phyloP scores from a whole-genome alignment of 2,329 filamentous ascomycete species.

The Macrophomina phaseolina region DNA sequence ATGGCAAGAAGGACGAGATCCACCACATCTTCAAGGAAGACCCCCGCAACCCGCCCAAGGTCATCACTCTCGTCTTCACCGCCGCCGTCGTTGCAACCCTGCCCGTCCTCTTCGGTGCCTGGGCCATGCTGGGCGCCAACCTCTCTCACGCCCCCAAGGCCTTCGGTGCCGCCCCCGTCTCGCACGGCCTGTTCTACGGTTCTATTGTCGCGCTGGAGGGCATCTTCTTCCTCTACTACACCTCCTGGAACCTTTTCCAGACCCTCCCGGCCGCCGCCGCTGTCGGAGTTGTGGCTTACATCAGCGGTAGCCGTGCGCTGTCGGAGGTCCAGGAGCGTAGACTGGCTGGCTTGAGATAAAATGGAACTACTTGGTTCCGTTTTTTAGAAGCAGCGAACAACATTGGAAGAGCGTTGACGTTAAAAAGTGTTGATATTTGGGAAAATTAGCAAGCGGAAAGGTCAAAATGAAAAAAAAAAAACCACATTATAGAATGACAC shows the following conservation, averaged over 20 bases:
- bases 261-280: conserved; percentile 74
- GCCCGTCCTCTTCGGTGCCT: conserved; percentile 74
- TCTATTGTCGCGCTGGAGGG: conserved; percentile 87
- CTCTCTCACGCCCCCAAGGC: conserved; percentile 77
- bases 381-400: neutral
- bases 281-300: conserved; percentile 73
- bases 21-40: conserved; percentile 87
- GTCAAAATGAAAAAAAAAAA: neutral
- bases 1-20: conserved; percentile 83
- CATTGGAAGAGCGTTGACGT: conserved; percentile 14
- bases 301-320: conserved; percentile 88
- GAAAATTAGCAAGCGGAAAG: conserved; percentile 20
- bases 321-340: conserved; percentile 91
- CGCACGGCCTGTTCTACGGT: conserved; percentile 84
- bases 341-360: conserved; percentile 70
- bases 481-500: neutral
- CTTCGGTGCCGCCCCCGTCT: conserved; percentile 74
- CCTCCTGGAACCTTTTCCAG: conserved; percentile 89
- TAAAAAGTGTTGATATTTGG: conserved; percentile 16
- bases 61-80: conserved; percentile 80
- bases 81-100: conserved; percentile 74
- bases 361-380: neutral
- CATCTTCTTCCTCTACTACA: conserved; percentile 95
- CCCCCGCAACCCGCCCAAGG: conserved; percentile 77
- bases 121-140: conserved; percentile 83